Conservation (phyloP, 495 filamentous ascomycete genomes). For the Trichoderma asperelloides region DNA sequence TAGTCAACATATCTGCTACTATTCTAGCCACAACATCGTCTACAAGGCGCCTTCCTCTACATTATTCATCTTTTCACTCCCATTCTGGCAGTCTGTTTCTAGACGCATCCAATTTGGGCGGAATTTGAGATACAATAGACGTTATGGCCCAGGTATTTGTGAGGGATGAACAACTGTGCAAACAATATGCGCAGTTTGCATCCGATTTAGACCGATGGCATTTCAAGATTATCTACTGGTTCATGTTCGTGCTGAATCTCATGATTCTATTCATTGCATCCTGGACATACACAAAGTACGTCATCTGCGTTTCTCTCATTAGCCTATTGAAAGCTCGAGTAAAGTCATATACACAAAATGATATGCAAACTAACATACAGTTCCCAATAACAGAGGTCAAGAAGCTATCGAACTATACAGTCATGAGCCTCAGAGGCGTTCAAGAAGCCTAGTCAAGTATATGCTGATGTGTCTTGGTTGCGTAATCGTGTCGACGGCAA, state of each 20-base stretch:
- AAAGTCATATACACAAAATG: neutral
- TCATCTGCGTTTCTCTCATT: neutral
- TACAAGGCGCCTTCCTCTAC: too few species aligned
- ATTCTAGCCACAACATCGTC: neutral
- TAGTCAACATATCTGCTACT: neutral
- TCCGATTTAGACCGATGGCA: constrained; percentile 26
- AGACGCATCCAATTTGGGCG: too few species aligned
- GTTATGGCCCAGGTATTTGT: neutral
- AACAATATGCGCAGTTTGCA: constrained; percentile 38
- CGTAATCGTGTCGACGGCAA: constrained; percentile 22
- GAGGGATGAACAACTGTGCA: constrained; percentile 21
- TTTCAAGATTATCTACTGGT: constrained; percentile 41
- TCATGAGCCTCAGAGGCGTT: neutral
- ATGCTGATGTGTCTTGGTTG: constrained; percentile 26
- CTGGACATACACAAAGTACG: constrained; percentile 33
- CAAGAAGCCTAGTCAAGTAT: constrained; percentile 18
- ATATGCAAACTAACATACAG: neutral
- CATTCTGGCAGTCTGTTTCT: too few species aligned
- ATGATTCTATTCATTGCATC: constrained; percentile 30
- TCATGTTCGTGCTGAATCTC: constrained; percentile 32
- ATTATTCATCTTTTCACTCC: neutral
- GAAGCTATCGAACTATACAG: constrained; percentile 5
- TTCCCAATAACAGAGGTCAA: neutral
- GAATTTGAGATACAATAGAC: neutral
- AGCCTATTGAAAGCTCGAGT: too few species aligned